Evolutionary conservation across 208 protist genomes (phyloP).

Genomic region (Plasmodiophora brassicae): DNA sequence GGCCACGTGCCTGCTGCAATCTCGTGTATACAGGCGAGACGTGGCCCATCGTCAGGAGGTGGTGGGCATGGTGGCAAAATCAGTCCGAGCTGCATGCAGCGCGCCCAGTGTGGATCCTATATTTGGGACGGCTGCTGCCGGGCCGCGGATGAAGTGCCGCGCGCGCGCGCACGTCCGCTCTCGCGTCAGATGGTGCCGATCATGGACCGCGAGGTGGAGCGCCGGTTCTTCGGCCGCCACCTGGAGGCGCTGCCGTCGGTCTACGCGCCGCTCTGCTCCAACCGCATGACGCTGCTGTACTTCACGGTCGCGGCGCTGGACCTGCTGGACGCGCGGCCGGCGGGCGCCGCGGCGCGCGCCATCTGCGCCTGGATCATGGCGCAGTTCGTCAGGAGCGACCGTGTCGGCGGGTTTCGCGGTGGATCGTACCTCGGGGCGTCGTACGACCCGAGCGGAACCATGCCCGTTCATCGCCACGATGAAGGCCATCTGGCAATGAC

Average conservation of each 20-base stretch:
- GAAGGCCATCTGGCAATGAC: conserved; percentile 9
- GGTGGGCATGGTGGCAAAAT: no score
- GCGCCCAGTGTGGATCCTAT: no score
- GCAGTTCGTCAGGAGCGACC: conserved; percentile 12
- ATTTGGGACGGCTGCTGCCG: no score
- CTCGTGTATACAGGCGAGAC: no score
- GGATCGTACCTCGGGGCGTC: not conserved
- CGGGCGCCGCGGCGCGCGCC: not conserved
- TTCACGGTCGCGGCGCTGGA: not conserved
- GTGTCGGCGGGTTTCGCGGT: not conserved
- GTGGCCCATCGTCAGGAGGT: no score
- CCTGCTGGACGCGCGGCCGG: not conserved
- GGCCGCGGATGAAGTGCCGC: no score
- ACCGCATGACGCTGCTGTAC: conserved; percentile 12
- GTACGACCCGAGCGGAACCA: not conserved
- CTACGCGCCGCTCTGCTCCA: not conserved
- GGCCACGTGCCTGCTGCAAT: no score
- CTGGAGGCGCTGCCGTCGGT: not conserved
- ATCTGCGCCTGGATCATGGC: not conserved
- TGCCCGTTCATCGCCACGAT: not conserved
- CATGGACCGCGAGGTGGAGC: not conserved
- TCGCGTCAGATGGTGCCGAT: no score
- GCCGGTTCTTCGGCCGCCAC: not conserved
- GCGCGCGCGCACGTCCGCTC: no score
- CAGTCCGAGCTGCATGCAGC: no score